Conservation (phyloP, 805 yeast species). For the Schwanniomyces vanrijiae region DNA sequence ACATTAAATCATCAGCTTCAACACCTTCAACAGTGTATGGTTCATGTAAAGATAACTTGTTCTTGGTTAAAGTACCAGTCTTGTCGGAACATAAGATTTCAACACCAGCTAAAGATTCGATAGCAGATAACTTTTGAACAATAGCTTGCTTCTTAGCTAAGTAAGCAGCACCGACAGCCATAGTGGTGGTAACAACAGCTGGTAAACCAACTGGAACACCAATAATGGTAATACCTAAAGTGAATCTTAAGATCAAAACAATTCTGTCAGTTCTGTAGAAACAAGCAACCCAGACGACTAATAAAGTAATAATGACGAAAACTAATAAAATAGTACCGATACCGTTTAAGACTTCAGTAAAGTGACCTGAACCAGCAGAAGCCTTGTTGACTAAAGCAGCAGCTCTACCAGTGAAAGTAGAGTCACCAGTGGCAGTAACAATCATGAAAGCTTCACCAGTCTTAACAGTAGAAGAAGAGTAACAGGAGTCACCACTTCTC, state of each 20-base stretch:
- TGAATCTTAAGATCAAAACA: conserved; percentile 86
- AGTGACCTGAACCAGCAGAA: conserved; percentile 90
- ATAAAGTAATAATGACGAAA: conserved; percentile 81
- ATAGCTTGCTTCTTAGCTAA: conserved; percentile 95
- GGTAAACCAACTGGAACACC: conserved; percentile 99
- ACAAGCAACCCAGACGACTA: conserved; percentile 89
- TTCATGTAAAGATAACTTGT: conserved; percentile 92
- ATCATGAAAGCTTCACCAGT: conserved; percentile 94
- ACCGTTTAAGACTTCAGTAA: conserved; percentile 96
- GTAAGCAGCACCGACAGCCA: conserved; percentile 99
- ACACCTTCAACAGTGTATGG: conserved; percentile 98
- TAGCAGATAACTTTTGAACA: conserved; percentile 95
- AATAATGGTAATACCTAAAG: conserved; percentile 92
- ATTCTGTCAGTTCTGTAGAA: conserved; percentile 90
- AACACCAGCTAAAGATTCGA: conserved; percentile 96
- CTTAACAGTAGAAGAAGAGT: conserved; percentile 93
- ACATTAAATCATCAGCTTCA: conserved; percentile 92
- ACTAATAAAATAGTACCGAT: conserved; percentile 91
- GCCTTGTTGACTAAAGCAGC: conserved; percentile 96
- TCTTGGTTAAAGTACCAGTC: conserved; percentile 97
- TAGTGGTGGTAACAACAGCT: conserved; percentile 96
- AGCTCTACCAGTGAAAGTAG: conserved; percentile 95
- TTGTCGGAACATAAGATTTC: conserved; percentile 97
- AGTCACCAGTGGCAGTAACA: conserved; percentile 93
- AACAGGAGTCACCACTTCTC: conserved; percentile 80